Conservation (phyloP, 2,329 filamentous ascomycete species). For the Trichoderma pleuroti region DNA sequence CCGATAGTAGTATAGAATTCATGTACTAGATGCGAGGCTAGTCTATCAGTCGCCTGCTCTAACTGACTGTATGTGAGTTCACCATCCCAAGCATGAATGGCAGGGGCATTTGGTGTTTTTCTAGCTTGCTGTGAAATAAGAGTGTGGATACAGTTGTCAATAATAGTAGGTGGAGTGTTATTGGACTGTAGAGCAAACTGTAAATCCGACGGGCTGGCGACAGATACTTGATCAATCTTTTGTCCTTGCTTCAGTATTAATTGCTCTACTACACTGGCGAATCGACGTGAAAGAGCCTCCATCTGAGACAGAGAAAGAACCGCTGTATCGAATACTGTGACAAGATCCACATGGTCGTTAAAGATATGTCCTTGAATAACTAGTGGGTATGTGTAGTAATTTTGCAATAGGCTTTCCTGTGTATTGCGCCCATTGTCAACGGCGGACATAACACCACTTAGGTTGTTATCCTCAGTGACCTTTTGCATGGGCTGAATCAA, state of each 20-base stretch:
- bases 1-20: neutral
- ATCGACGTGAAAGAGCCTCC: neutral
- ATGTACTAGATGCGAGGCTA: neutral
- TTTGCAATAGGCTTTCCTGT: neutral
- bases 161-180: neutral
- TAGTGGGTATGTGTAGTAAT: conserved; percentile 12
- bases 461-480: neutral
- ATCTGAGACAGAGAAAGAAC: neutral
- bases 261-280: neutral
- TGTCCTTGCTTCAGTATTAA: neutral
- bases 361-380: neutral
- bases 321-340: neutral
- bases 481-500: conserved; percentile 17
- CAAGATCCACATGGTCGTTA: neutral
- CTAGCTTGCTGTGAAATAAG: neutral
- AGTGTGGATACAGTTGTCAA: conserved; percentile 6
- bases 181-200: neutral
- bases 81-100: conserved; percentile 5
- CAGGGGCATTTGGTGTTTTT: neutral
- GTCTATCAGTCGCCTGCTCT: neutral
- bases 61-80: neutral
- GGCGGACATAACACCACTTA: neutral
- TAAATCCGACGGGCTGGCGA: conserved; percentile 1
- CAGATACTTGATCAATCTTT: neutral
- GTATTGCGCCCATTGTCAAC: neutral